Percentiles rank a stretch among this genome's conserved stretches.
These are phyloP conservation scores for Sporobolomyces roseus DNA, from an alignment of 768 basidiomycete genomes.

Conservation along the genomic window DNA sequence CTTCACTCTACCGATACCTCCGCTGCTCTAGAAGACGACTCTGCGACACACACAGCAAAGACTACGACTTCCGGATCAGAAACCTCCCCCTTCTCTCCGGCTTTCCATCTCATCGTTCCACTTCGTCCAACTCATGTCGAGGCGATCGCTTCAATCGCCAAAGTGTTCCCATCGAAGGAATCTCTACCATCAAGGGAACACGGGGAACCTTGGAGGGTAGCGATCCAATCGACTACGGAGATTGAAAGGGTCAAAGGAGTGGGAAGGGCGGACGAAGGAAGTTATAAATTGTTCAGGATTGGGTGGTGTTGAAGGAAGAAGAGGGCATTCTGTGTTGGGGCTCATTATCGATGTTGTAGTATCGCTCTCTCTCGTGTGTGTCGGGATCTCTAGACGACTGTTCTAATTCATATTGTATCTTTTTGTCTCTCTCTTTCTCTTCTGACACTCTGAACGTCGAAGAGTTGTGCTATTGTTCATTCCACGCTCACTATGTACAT, in stretches of 20 bases:
- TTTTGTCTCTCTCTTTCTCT: not conserved
- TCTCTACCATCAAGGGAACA: not conserved
- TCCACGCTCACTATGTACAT: not conserved
- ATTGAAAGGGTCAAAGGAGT: conserved; percentile 53
- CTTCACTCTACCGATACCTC: conserved; percentile 16
- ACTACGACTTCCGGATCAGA: not conserved
- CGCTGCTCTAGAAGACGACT: not conserved
- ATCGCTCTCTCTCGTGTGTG: not conserved
- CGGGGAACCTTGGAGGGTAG: conserved; percentile 49
- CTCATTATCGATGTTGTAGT: no score
- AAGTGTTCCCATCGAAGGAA: conserved; percentile 30
- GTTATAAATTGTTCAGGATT: conserved; percentile 67
- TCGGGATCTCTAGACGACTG: not conserved
- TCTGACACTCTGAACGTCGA: not conserved
- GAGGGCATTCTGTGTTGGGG: no score
- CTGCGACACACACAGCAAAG: not conserved
- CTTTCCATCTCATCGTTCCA: conserved; percentile 74
- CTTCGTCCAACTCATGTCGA: conserved; percentile 57
- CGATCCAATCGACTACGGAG: conserved; percentile 55
- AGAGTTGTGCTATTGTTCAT: not conserved
- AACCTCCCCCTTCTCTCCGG: conserved; percentile 48
- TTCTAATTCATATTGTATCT: no score
- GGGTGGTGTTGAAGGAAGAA: conserved; percentile 63
- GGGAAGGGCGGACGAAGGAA: conserved; percentile 51
- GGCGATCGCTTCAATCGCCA: conserved; percentile 52